Conservation (phyloP, 2,329 filamentous ascomycete species). For the Fusarium multiceps region DNA sequence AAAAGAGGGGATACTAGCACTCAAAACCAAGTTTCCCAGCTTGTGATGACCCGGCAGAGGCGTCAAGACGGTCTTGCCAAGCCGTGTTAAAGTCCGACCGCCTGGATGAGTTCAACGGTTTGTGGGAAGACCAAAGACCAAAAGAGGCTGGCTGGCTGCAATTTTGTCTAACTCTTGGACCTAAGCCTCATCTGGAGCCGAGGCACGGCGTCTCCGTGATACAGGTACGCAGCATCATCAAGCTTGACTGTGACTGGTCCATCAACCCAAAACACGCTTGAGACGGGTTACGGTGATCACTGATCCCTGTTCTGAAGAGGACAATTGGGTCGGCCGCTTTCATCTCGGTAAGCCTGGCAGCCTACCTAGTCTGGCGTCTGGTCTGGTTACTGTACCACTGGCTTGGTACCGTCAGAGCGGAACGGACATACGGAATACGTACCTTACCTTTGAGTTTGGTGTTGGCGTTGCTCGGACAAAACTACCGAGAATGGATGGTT, state of each 20-base stretch:
- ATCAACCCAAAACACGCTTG: constrained; percentile 42
- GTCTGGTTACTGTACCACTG: constrained; percentile 1
- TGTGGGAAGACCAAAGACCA: not conserved
- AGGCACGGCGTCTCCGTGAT: constrained; percentile 45
- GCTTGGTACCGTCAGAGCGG: constrained; percentile 41
- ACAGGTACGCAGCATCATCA: constrained; percentile 5
- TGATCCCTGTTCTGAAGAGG: constrained; percentile 29
- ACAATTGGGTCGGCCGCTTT: constrained; percentile 30
- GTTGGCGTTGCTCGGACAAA: constrained; percentile 28
- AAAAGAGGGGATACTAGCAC: not conserved
- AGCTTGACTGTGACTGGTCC: constrained; percentile 24
- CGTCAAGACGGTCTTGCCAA: constrained; percentile 21
- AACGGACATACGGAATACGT: constrained; percentile 29
- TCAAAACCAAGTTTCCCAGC: constrained; percentile 30
- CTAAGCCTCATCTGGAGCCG: constrained; percentile 33
- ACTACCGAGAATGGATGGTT: constrained; percentile 38
- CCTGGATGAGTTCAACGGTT: constrained; percentile 27
- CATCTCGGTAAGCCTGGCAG: constrained; percentile 31
- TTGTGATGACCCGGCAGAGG: constrained; percentile 24
- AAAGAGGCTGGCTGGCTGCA: constrained; percentile 3
- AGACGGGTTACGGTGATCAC: constrained; percentile 38
- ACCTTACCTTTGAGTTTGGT: not conserved
- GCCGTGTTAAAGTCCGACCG: constrained; percentile 32
- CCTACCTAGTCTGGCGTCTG: not conserved
- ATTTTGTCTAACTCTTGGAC: not conserved